Evolutionary conservation across 257 asterid species (phyloP).

Genomic region (Jaltomata sinuosa): DNA sequence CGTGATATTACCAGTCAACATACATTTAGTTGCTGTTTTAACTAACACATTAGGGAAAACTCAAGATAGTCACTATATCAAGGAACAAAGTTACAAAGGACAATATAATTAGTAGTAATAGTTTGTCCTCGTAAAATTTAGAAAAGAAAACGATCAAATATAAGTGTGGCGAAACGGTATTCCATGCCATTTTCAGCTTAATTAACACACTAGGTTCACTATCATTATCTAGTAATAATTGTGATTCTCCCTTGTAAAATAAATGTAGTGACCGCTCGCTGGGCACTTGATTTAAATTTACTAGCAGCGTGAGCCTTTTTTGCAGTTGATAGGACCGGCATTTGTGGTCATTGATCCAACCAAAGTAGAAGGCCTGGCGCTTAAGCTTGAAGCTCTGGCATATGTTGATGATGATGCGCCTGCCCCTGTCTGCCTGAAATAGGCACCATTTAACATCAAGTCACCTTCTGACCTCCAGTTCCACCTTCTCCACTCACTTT

Average conservation of each 20-base stretch:
- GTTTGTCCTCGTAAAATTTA: not conserved
- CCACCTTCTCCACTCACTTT: slow-evolving; percentile 71
- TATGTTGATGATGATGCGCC: slow-evolving; percentile 40
- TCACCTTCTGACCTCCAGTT: slow-evolving; percentile 91
- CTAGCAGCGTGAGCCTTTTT: slow-evolving; percentile 54
- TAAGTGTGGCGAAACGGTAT: not conserved
- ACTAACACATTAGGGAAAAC: not conserved
- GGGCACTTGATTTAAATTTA: not conserved
- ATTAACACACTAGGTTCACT: not conserved
- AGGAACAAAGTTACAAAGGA: not conserved
- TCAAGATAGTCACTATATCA: not conserved
- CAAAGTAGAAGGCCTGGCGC: slow-evolving; percentile 62
- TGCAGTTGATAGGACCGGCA: slow-evolving; percentile 61
- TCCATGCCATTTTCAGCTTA: not conserved
- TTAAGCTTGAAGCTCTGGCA: slow-evolving; percentile 70
- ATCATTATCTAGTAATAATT: not conserved
- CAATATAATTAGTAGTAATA: not conserved
- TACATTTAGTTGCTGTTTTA: not conserved
- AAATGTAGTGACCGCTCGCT: not conserved
- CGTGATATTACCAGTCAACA: not conserved
- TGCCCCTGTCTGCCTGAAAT: slow-evolving; percentile 56
- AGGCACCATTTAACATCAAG: slow-evolving; percentile 78
- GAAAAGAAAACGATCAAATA: not conserved
- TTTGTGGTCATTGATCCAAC: slow-evolving; percentile 48
- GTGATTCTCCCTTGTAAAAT: not conserved